Base-by-base conservation (phyloP, 805 yeast species). In the Metschnikowia peoriensis region DNA sequence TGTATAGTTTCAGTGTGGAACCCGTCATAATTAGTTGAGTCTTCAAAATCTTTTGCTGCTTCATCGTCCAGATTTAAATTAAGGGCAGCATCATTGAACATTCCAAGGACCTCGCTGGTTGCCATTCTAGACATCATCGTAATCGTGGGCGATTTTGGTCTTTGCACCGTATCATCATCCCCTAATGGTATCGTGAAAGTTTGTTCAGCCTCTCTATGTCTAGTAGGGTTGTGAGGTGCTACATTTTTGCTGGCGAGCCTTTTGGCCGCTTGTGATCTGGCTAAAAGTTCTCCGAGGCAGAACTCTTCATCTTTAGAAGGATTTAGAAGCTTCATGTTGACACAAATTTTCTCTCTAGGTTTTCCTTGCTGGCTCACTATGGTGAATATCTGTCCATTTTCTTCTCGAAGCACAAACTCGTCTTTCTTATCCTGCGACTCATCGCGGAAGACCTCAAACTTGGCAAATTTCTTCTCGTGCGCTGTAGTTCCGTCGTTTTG, bases 121-220 rank as follows among this genome's bases (percentile, higher is more conserved):
- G 96, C 93, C 61, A 84, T 82, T 47, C 83, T 82, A 0, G 96
- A 86, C 63, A 79, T 86, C 62, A 85, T 70, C 0, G 97, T 91
- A 57, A 87, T 78, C 0, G 97, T 90, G 0, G 96, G 96, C 0
- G 96, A 86, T 12, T 75, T 71, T 3, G 82, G 79, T 32, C 66
- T 62, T 28, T 54, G 54, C 1, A 57, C 40, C 2, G 61, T 47
- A 38, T 60, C 62, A 28, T 62, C 69, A 59, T 76, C 80, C 50
- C 76, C 73, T 42, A 80, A 62, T 0, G 84, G 84, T 35, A 79
- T 64, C 4, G 74, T 72, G 39, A 77, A 68, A 7, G 79, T 73
- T 50, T 63, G 64, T 52, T 47, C 48, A 55, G 61, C 48, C 52
- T 58, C 55, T 17, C 32, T 17, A 38, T 44, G 9, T 12, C 38